Conservation (phyloP, 1,139 yeast species). For the Suhomyces kunorum region DNA sequence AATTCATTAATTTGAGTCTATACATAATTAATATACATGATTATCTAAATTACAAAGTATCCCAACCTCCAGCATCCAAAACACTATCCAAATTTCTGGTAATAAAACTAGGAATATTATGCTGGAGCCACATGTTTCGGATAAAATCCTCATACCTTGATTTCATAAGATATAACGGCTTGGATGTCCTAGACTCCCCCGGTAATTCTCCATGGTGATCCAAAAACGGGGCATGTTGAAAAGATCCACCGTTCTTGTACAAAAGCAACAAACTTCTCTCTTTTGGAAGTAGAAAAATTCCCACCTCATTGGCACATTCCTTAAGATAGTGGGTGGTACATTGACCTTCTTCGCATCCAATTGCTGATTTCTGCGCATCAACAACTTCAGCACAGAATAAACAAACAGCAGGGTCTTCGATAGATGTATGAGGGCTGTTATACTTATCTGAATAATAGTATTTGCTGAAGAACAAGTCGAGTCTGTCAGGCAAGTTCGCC, state of each 20-base stretch:
- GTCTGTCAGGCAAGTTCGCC: conserved; percentile 61
- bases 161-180: conserved; percentile 68
- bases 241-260: conserved; percentile 76
- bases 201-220: conserved; percentile 89
- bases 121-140: conserved; percentile 73
- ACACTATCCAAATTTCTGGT: conserved; percentile 78
- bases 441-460: conserved; percentile 50
- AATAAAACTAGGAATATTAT: conserved; percentile 73
- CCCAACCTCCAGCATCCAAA: conserved; percentile 95
- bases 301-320: conserved; percentile 71
- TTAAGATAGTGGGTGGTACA: conserved; percentile 64
- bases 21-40: not conserved
- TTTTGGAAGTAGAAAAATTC: conserved; percentile 77
- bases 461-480: conserved; percentile 69
- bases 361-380: conserved; percentile 60
- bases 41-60: conserved; percentile 58
- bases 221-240: conserved; percentile 79
- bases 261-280: conserved; percentile 70
- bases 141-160: conserved; percentile 68
- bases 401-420: conserved; percentile 83
- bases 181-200: conserved; percentile 68
- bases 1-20: not conserved
- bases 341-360: conserved; percentile 59
- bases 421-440: conserved; percentile 41
- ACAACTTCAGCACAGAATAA: conserved; percentile 75